These are phyloP conservation scores for Triticum urartu DNA, from an alignment of 176 grass and related monocot species.

Conservation along the genomic window DNA sequence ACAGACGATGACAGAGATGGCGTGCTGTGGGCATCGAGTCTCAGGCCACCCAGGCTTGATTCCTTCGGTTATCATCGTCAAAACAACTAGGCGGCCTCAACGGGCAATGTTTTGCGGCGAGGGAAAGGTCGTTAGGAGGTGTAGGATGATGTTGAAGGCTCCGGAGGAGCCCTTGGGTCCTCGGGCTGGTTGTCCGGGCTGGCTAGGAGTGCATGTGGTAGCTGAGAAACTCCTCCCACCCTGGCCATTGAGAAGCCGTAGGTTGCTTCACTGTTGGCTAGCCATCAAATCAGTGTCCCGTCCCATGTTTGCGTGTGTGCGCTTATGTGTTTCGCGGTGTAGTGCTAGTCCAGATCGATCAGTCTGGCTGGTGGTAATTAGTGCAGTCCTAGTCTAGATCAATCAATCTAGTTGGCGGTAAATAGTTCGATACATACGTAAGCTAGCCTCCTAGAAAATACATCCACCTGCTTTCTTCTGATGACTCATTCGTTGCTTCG, in stretches of 20 bases:
- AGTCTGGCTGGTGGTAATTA: not conserved
- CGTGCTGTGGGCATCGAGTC: not conserved
- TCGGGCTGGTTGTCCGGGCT: no score
- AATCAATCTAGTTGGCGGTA: not conserved
- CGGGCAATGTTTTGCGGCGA: no score
- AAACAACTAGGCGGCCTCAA: not conserved
- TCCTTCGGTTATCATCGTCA: not conserved
- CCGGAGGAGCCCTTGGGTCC: no score
- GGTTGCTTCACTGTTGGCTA: not conserved
- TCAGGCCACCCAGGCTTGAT: not conserved
- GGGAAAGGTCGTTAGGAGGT: no score
- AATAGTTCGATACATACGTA: not conserved
- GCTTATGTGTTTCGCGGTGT: not conserved
- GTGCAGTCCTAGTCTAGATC: not conserved
- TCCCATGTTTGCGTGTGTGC: not conserved
- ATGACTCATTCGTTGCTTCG: not conserved
- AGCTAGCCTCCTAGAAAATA: not conserved
- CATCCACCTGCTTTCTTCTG: not conserved
- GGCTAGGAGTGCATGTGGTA: not conserved
- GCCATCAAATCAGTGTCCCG: not conserved
- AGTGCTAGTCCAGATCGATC: not conserved
- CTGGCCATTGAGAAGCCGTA: not conserved
- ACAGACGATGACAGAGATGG: not conserved
- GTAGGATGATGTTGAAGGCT: no score
- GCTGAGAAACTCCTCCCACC: not conserved